Percentiles rank a stretch among this genome's conserved stretches.
phyloP scores from a whole-genome alignment of 441 rosid genomes.

The Erysimum cheiri region DNA sequence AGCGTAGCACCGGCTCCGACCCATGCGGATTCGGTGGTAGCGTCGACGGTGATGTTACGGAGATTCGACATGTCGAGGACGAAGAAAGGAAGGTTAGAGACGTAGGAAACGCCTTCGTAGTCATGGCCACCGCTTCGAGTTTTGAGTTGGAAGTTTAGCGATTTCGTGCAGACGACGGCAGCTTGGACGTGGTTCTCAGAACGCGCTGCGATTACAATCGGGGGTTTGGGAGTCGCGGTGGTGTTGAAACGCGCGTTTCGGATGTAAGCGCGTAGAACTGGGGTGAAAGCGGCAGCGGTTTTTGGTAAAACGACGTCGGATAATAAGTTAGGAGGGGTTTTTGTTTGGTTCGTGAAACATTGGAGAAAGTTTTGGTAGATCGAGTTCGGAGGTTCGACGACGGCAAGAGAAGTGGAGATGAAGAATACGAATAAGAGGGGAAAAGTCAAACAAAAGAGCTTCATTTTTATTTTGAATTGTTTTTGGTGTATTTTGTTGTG shows the following conservation, averaged over 20 bases:
- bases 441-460: conserved; percentile 11
- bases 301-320: conserved; percentile 40
- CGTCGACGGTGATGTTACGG: conserved; percentile 43
- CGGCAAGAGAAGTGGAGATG: conserved; percentile 18
- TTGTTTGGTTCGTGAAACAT: conserved; percentile 43
- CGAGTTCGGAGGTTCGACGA: conserved; percentile 17
- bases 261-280: conserved; percentile 39
- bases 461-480: conserved; percentile 18
- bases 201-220: conserved; percentile 46
- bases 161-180: conserved; percentile 47
- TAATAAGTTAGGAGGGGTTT: conserved; percentile 13
- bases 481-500: neutral
- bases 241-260: conserved; percentile 45
- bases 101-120: conserved; percentile 54
- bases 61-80: conserved; percentile 54
- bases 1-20: conserved; percentile 53
- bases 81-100: conserved; percentile 47
- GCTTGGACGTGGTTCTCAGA: conserved; percentile 50
- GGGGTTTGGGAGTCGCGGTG: conserved; percentile 47
- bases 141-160: conserved; percentile 37
- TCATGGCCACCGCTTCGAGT: conserved; percentile 62
- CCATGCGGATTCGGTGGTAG: conserved; percentile 44
- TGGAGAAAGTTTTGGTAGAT: conserved; percentile 39
- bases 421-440: neutral
- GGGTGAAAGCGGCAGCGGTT: conserved; percentile 40